Percentiles rank a stretch among this genome's conserved stretches.
Conservation (phyloP, 495 filamentous ascomycete genomes). For the Friedmanniomyces simplex region DNA sequence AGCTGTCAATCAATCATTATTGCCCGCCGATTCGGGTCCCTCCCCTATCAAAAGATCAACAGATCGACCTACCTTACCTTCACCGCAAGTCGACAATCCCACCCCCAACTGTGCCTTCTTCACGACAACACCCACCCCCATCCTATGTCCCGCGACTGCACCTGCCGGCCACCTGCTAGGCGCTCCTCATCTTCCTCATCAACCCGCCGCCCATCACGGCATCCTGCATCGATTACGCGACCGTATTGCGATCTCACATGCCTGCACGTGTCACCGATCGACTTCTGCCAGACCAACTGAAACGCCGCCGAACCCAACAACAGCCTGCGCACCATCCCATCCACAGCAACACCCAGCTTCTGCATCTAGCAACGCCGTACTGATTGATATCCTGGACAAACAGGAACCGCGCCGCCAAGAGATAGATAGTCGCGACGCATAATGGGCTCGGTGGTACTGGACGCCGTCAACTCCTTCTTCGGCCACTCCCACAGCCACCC, state of each 20-base stretch:
- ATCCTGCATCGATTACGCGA: neutral
- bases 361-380: neutral
- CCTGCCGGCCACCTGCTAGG: neutral
- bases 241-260: neutral
- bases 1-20: too few relatives aligned
- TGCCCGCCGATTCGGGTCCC: too few relatives aligned
- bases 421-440: constrained; percentile 15
- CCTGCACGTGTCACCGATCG: neutral
- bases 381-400: neutral
- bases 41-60: too few relatives aligned
- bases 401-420: neutral
- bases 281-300: neutral
- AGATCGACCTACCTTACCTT: neutral
- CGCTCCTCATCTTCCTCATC: neutral
- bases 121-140: neutral
- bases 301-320: neutral
- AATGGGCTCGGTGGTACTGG: constrained; percentile 40
- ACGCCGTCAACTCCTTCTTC: constrained; percentile 40
- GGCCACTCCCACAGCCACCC: constrained; percentile 13
- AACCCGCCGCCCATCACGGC: neutral
- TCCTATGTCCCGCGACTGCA: neutral
- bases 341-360: neutral
- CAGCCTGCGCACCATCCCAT: neutral
- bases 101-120: neutral
- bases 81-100: neutral